Evolutionary conservation across 768 basidiomycete species (phyloP).

Genomic region (Suillus plorans): DNA sequence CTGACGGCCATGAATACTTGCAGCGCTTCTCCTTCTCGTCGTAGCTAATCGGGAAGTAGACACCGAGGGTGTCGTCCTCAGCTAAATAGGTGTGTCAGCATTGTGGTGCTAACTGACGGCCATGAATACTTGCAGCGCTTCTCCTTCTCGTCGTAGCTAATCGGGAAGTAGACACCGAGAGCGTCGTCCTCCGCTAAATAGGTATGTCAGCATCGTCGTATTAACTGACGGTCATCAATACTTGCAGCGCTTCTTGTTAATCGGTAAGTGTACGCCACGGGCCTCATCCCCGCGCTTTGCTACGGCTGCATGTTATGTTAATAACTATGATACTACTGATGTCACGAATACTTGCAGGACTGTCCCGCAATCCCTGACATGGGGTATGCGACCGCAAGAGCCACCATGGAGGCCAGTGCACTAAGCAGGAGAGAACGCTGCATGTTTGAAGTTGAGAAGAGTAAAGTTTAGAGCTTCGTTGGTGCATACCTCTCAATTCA

Average conservation of each 20-base stretch:
- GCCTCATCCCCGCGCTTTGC: neutral
- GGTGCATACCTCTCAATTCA: neutral
- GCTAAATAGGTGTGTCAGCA: no score
- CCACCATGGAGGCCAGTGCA: neutral
- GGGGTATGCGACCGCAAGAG: neutral
- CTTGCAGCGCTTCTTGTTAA: neutral
- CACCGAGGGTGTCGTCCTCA: no score
- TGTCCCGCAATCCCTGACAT: neutral
- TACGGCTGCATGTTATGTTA: neutral
- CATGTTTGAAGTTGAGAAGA: neutral
- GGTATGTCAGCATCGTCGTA: neutral
- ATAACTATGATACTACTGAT: neutral
- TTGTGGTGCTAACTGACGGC: no score
- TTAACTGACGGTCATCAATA: neutral
- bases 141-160: no score
- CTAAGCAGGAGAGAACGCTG: neutral
- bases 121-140: no score
- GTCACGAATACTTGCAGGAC: neutral
- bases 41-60: no score
- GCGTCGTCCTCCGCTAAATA: no score
- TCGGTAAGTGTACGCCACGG: neutral
- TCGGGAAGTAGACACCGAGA: no score
- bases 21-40: no score
- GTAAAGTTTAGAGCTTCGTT: neutral
- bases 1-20: no score